Percentiles rank a stretch among this genome's conserved stretches.
phyloP scores from a whole-genome alignment of 2,329 filamentous ascomycete genomes.

The Ceratocystis eucalypticola region DNA sequence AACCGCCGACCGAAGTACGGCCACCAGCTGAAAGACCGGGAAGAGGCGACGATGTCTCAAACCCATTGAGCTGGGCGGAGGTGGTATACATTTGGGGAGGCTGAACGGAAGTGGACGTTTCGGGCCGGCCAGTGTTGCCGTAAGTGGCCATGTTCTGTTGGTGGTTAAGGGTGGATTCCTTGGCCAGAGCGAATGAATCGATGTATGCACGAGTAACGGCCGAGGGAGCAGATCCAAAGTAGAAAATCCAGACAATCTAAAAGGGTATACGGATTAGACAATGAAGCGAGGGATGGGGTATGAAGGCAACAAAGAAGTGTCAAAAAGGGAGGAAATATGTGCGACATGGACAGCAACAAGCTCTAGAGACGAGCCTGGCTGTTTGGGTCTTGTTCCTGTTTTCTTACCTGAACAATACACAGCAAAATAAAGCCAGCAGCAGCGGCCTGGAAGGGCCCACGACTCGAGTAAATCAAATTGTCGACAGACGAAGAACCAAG shows the following conservation, averaged over 20 bases:
- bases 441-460: constrained; percentile 66
- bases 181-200: constrained; percentile 88
- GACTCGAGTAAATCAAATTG: constrained; percentile 62
- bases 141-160: constrained; percentile 59
- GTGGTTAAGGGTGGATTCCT: constrained; percentile 59
- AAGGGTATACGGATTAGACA: neutral
- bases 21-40: constrained; percentile 45
- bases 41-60: constrained; percentile 88
- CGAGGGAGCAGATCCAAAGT: constrained; percentile 86
- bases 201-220: constrained; percentile 79
- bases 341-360: constrained; percentile 20
- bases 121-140: constrained; percentile 60
- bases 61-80: constrained; percentile 83
- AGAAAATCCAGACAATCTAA: constrained; percentile 96
- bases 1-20: constrained; percentile 32
- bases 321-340: neutral
- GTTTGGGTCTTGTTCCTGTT: neutral
- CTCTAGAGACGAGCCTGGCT: neutral
- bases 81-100: constrained; percentile 97
- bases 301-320: neutral
- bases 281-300: neutral
- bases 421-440: constrained; percentile 88
- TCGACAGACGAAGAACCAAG: constrained; percentile 80
- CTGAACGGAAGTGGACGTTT: constrained; percentile 64
- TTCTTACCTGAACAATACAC: constrained; percentile 78